Evolutionary conservation across 345 rosid species (phyloP).

Genomic region (Sonneratia alba): DNA sequence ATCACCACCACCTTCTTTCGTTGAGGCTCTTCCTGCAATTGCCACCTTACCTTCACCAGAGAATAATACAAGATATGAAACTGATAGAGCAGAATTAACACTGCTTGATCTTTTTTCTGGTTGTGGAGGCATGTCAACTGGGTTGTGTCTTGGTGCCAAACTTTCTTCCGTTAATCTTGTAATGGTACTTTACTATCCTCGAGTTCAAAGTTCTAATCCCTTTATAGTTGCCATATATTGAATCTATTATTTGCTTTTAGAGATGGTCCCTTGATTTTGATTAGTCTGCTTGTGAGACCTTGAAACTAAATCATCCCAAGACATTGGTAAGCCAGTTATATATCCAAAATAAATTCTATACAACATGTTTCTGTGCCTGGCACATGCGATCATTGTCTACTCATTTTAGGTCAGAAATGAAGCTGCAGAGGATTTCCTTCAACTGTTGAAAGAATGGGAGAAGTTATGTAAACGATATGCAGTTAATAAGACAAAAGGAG

Average conservation of each 20-base stretch:
- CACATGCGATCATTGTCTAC: constrained; percentile 1
- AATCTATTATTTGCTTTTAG: constrained; percentile 25
- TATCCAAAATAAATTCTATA: neutral
- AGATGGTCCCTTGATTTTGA: constrained; percentile 83
- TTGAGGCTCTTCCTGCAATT: constrained; percentile 14
- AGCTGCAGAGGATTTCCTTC: constrained; percentile 73
- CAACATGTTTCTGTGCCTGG: constrained; percentile 3
- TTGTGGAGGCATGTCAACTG: constrained; percentile 98
- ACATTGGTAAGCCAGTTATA: constrained; percentile 40
- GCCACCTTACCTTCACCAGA: constrained; percentile 14
- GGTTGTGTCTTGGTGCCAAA: constrained; percentile 84
- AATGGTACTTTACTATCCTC: constrained; percentile 43
- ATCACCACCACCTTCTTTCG: constrained; percentile 14
- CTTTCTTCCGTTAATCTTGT: constrained; percentile 52
- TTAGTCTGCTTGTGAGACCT: constrained; percentile 69
- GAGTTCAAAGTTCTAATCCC: neutral
- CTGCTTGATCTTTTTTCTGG: constrained; percentile 87
- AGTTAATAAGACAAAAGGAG: constrained; percentile 13
- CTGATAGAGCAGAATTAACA: constrained; percentile 30
- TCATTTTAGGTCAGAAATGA: constrained; percentile 67
- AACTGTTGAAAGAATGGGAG: constrained; percentile 77
- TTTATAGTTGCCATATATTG: neutral
- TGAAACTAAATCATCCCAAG: constrained; percentile 76
- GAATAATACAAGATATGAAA: constrained; percentile 20
- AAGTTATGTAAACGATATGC: constrained; percentile 60